Percentiles rank a stretch among this genome's conserved stretches.
Evolutionary conservation across 768 basidiomycete species (phyloP).

Genomic region (Mycena filopes): DNA sequence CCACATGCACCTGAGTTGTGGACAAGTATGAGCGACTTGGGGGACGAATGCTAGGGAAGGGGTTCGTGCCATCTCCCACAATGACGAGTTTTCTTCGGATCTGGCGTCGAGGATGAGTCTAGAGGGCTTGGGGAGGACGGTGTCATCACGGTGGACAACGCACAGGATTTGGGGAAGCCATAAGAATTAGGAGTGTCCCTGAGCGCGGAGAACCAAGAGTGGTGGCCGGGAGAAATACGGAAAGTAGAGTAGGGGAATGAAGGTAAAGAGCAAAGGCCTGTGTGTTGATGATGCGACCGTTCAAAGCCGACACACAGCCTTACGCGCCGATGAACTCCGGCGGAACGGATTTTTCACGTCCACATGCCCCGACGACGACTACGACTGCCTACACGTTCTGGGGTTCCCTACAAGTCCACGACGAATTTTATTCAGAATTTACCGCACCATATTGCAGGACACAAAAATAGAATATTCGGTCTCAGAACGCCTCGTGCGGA

Average conservation of each 20-base stretch:
- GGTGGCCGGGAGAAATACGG: constrained; percentile 13
- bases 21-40: constrained; percentile 35
- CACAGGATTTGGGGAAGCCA: constrained; percentile 67
- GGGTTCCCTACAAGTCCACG: neutral
- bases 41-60: constrained; percentile 26
- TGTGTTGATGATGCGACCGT: too few species aligned
- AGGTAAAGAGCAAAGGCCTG: constrained; percentile 27
- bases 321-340: too few species aligned
- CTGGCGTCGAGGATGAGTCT: constrained; percentile 52
- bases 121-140: constrained; percentile 10
- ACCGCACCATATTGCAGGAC: neutral
- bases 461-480: constrained; percentile 24
- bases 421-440: neutral
- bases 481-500: constrained; percentile 26
- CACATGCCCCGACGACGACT: constrained; percentile 6
- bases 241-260: constrained; percentile 39
- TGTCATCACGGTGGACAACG: constrained; percentile 40
- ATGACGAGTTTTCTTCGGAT: constrained; percentile 96
- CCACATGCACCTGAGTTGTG: constrained; percentile 84
- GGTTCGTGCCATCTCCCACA: constrained; percentile 89
- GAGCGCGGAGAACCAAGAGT: constrained; percentile 36
- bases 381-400: neutral
- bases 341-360: constrained; percentile 1
- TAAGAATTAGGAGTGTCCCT: constrained; percentile 28
- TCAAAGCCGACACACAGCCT: too few species aligned